A percentile compares a stretch with the other conserved stretches of the same genome.
These are phyloP conservation scores for Aspergillus udagawae DNA, from an alignment of 2,329 filamentous ascomycete genomes.

Conservation along the genomic window DNA sequence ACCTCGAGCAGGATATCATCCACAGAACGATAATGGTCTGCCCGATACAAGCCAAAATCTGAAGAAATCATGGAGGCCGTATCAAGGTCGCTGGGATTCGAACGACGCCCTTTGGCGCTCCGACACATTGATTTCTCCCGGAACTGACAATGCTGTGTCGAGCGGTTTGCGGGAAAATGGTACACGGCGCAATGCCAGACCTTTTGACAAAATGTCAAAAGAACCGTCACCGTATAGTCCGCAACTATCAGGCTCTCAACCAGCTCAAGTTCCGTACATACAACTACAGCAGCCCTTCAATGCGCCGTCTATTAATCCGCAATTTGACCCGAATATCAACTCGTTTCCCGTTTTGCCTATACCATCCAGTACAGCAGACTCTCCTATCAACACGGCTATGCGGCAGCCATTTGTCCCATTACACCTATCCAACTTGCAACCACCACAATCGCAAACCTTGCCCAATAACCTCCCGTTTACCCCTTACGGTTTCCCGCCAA, in stretches of 20 bases:
- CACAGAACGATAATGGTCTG: not conserved
- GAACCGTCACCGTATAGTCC: not conserved
- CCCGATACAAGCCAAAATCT: not conserved
- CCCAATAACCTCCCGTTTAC: slow-evolving; percentile 5
- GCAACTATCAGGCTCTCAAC: not conserved
- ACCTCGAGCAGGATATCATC: slow-evolving; percentile 4
- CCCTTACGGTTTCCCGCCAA: slow-evolving; percentile 5
- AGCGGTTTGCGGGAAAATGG: not conserved
- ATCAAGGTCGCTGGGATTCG: slow-evolving; percentile 15
- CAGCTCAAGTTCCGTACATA: not conserved
- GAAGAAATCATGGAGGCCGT: slow-evolving; percentile 16
- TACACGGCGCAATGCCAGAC: slow-evolving; percentile 1
- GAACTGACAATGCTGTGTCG: not conserved
- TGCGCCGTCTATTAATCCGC: not conserved
- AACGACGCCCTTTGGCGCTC: slow-evolving; percentile 6
- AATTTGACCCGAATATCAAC: slow-evolving; percentile 6
- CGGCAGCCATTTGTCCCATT: slow-evolving; percentile 7
- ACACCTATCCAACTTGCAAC: slow-evolving; percentile 3
- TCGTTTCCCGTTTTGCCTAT: slow-evolving; percentile 4
- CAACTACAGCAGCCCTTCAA: not conserved
- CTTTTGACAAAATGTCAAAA: not conserved
- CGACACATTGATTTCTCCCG: not conserved
- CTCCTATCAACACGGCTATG: not conserved
- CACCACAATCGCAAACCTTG: slow-evolving; percentile 1
- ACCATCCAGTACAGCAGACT: not conserved